Conservation (phyloP, 2,329 filamentous ascomycete species). For the Calonectria leucothoes region DNA sequence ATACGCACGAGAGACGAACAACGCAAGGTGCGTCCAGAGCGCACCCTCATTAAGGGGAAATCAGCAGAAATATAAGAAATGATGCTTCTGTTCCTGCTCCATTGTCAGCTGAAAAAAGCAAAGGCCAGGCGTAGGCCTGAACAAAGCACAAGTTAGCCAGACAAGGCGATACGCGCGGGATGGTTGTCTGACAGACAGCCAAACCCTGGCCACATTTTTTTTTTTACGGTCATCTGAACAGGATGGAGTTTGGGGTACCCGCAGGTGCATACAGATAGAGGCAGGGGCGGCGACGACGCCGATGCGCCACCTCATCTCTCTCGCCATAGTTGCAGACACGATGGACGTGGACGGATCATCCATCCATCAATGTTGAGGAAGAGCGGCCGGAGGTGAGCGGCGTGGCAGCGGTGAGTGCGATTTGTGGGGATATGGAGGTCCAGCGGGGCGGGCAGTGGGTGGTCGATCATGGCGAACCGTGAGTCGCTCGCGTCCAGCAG, state of each 20-base stretch:
- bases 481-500: slow-evolving; percentile 30
- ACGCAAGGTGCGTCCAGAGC: not conserved
- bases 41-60: not conserved
- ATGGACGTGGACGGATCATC: slow-evolving; percentile 24
- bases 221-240: slow-evolving; percentile 41
- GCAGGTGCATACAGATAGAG: slow-evolving; percentile 24
- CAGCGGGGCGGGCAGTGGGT: slow-evolving; percentile 23
- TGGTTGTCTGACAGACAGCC: slow-evolving; percentile 17
- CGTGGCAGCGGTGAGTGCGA: slow-evolving; percentile 28
- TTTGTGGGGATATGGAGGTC: slow-evolving; percentile 11
- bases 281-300: slow-evolving; percentile 26
- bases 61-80: not conserved
- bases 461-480: slow-evolving; percentile 30
- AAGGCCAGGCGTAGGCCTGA: not conserved
- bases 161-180: slow-evolving; percentile 14
- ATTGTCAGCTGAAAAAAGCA: not conserved
- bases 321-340: slow-evolving; percentile 27
- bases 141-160: not conserved
- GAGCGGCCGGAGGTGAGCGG: slow-evolving; percentile 29
- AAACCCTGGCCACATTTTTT: slow-evolving; percentile 30
- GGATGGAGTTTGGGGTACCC: slow-evolving; percentile 31
- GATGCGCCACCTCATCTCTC: slow-evolving; percentile 38
- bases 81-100: not conserved
- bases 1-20: not conserved
- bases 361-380: slow-evolving; percentile 11